Evolutionary conservation across 805 yeast species (phyloP), one percentile per base, ranked within the genome.

Genomic region (Schwanniomyces vanrijiae): DNA sequence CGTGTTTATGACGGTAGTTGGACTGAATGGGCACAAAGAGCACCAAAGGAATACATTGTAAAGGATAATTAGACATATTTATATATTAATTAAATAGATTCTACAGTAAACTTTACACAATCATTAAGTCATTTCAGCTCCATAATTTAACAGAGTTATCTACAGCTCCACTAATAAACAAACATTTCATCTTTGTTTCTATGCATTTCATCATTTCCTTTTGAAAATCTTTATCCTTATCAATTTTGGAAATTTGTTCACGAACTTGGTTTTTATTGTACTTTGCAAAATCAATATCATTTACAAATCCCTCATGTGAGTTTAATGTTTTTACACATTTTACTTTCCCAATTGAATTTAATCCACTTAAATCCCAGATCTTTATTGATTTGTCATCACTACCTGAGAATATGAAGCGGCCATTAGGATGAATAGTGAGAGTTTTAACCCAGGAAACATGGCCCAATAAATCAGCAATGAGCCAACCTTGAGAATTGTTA

Each of bases 381-480:
- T 82, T 78, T 28, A 91, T 77, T 1, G 83, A 71, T 52, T 83
- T 83, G 63, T 91, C 97, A 63, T 91, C 98, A 14, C 91, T 76
- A 14, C 86, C 84, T 39, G 90, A 82, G 40, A 85, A 71, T 14
- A 90, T 61, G 54, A 79, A 82, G 34, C 82, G 73, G 0, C 94
- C 95, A 54, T 80, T 82, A 1, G 96, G 96, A 64, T 90, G 96
- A 41, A 86, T 66, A 8, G 71, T 69, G 5, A 90, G 56, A 6
- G 82, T 78, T 50, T 86, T 80, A 1, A 92, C 86, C 98, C 98
- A 91, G 8, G 94, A 87, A 42, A 82, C 81, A 64, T 91, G 97
- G 2, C 94, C 97, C 5, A 67, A 57, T 9, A 89, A 66, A 16
- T 82, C 81, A 20, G 75, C 71, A 1, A 89, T 56, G 21, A 80